Conservation (phyloP, 2,329 filamentous ascomycete genomes). For the Cylindrodendrum hubeiense region DNA sequence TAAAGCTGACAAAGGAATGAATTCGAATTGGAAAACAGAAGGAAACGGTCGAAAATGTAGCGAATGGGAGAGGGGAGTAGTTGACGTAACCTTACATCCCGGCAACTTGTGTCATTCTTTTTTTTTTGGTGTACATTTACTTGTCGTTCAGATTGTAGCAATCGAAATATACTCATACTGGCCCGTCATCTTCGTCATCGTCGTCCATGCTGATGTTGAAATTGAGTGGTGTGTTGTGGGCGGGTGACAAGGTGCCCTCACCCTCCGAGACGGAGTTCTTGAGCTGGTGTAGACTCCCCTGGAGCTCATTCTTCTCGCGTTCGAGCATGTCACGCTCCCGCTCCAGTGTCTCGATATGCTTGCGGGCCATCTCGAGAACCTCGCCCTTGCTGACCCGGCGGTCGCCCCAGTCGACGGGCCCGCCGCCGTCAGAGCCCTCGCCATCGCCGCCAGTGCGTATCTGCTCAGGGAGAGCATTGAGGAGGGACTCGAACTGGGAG, state of each 20-base stretch:
- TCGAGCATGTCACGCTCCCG: conserved; percentile 40
- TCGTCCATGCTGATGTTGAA: conserved; percentile 27
- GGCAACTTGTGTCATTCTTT: not conserved
- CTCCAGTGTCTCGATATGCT: conserved; percentile 41
- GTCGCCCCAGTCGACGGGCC: conserved; percentile 34
- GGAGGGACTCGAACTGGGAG: conserved; percentile 43
- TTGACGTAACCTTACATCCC: conserved; percentile 10
- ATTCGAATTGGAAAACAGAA: not conserved
- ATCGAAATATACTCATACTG: not conserved
- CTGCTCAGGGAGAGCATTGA: conserved; percentile 38
- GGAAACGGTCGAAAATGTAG: not conserved
- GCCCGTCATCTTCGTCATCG: conserved; percentile 16
- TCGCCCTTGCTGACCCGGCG: conserved; percentile 44
- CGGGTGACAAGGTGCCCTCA: conserved; percentile 15
- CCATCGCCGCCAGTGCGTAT: conserved; percentile 34
- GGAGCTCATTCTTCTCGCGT: conserved; percentile 41
- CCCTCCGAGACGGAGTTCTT: conserved; percentile 31
- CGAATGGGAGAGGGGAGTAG: not conserved
- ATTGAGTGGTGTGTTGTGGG: conserved; percentile 30
- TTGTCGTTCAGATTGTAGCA: not conserved
- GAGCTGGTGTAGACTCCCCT: conserved; percentile 38
- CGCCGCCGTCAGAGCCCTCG: conserved; percentile 37
- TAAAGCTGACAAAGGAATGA: not conserved
- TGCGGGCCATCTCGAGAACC: conserved; percentile 45
- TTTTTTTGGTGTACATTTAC: conserved; percentile 4